phyloP scores from a whole-genome alignment of 441 rosid species.

The Populus hybrid region DNA sequence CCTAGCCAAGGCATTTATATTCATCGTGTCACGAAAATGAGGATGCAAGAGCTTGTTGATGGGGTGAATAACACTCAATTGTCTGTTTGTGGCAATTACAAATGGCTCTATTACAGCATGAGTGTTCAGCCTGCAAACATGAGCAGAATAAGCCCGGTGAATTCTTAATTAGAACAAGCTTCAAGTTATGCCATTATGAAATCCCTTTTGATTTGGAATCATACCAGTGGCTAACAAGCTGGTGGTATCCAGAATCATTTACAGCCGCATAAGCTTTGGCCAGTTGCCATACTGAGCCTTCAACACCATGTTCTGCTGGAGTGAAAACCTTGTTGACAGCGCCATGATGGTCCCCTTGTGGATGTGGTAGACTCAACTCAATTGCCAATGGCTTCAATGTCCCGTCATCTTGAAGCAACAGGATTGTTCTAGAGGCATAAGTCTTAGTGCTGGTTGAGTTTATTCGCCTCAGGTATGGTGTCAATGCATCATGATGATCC shows the following conservation, averaged over 20 bases:
- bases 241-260: constrained; percentile 87
- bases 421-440: constrained; percentile 75
- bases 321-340: constrained; percentile 65
- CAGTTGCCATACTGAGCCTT: constrained; percentile 76
- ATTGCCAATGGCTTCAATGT: constrained; percentile 78
- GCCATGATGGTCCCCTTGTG: constrained; percentile 62
- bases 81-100: constrained; percentile 72
- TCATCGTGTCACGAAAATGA: constrained; percentile 87
- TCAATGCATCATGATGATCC: constrained; percentile 76
- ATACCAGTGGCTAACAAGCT: constrained; percentile 89
- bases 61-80: constrained; percentile 78
- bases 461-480: constrained; percentile 64
- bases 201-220: constrained; percentile 9
- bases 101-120: constrained; percentile 91
- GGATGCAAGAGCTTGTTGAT: constrained; percentile 86
- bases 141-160: not conserved
- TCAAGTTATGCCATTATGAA: constrained; percentile 1
- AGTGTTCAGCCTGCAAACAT: constrained; percentile 59
- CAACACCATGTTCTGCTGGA: constrained; percentile 53
- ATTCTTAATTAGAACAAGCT: constrained; percentile 1
- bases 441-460: constrained; percentile 70
- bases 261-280: constrained; percentile 90
- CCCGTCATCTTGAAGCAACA: constrained; percentile 63
- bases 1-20: constrained; percentile 82
- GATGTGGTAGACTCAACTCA: constrained; percentile 85